A percentile compares a stretch with the other conserved stretches of the same genome.
These are phyloP conservation scores for Trametes cinnabarina DNA, from an alignment of 768 basidiomycete species.

Conservation along the genomic window DNA sequence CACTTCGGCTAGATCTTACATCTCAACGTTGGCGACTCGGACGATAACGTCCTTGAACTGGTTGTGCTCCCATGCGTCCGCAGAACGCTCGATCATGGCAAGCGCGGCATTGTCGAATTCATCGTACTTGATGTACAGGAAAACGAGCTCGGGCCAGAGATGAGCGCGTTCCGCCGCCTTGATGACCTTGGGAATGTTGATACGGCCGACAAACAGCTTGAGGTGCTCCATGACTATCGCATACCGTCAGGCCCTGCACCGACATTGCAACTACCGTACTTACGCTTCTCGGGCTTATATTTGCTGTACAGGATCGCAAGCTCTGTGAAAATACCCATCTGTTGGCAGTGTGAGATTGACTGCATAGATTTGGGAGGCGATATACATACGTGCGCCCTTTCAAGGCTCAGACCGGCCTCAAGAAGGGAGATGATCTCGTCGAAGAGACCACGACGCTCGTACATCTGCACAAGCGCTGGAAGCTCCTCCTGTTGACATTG, in stretches of 20 bases:
- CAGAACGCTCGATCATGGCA: slow-evolving; percentile 97
- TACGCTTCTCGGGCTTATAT: slow-evolving; percentile 89
- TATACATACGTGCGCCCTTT: slow-evolving; percentile 79
- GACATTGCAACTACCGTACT: slow-evolving; percentile 30
- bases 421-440: slow-evolving; percentile 89
- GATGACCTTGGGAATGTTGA: slow-evolving; percentile 99
- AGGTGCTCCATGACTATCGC: slow-evolving; percentile 97
- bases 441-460: slow-evolving; percentile 90
- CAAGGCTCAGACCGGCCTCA: slow-evolving; percentile 93
- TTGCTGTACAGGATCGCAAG: slow-evolving; percentile 90
- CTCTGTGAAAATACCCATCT: slow-evolving; percentile 99
- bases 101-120: slow-evolving; percentile 97
- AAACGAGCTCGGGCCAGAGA: slow-evolving; percentile 97
- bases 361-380: not conserved
- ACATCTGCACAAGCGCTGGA: slow-evolving; percentile 67
- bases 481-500: slow-evolving; percentile 64
- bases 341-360: slow-evolving; percentile 10
- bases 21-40: slow-evolving; percentile 96
- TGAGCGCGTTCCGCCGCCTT: slow-evolving; percentile 94
- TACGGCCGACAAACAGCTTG: slow-evolving; percentile 91
- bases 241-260: not conserved
- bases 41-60: slow-evolving; percentile 99
- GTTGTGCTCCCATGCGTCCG: slow-evolving; percentile 99
- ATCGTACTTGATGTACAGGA: slow-evolving; percentile 98
- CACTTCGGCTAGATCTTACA: slow-evolving; percentile 47